Evolutionary conservation across 345 rosid genomes (phyloP), one percentile per base, ranked within the genome.

Genomic region (Arabidopsis arenosa): DNA sequence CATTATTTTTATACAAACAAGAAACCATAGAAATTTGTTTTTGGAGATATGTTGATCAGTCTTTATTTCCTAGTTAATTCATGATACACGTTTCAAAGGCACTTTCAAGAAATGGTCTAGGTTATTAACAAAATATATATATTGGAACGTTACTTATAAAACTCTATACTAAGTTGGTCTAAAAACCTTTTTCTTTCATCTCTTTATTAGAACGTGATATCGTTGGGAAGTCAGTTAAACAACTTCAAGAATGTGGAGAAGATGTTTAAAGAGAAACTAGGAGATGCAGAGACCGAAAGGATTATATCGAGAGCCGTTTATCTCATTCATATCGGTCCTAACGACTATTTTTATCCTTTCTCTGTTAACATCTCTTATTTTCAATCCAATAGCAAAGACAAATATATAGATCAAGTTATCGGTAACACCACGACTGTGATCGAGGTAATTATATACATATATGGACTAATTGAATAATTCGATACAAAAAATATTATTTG

Each of bases 271-370:
- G 69, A 83, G 18, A 74, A 79, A 33, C 21, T 81, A 21, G 88
- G 90, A 41, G 66, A 75, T 54, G 76, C 63, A 9, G 77, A 76
- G 57, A 63, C 85, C 36, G 73, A 68, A 75, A 26, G 32, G 30
- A 57, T 83, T 26, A n/a, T 84, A 9, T 75, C 87, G 2, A 74
- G 33, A 71, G 83, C 87, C 36, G 80, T 85, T 56, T 83, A 80
- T 79, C 57, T 87, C 53, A 53, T 83, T 49, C 76, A 66, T 48
- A 76, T 81, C 21, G 85, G 89, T 60, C 52, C 52, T 66, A 84
- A 86, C 66, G 85, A 84, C 51, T 86, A 86, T 37, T 1, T 35
- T 3, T 21, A 43, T 10, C 72, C 81, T 10, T 75, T 77, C 68
- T 41, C 35, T 8, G 8, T 74, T 49, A 83, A 83, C 68, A 47